Evolutionary conservation across 352 stramenopile genomes (phyloP).

Genomic region (Phytophthora colocasiae): DNA sequence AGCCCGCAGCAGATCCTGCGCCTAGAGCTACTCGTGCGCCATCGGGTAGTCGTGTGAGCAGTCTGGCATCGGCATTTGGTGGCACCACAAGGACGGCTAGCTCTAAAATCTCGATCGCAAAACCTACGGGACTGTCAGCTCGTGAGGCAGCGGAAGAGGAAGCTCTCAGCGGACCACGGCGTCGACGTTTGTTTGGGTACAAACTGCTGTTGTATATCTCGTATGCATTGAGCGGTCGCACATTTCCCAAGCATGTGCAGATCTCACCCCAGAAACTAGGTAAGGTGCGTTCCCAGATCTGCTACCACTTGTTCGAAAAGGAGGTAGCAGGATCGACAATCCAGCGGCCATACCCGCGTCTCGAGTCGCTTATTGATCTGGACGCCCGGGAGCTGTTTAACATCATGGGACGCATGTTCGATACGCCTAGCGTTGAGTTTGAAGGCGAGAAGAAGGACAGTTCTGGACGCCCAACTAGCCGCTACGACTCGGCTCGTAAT

Average conservation of each 20-base stretch:
- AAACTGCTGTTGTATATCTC: constrained; percentile 92
- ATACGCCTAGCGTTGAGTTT: constrained; percentile 86
- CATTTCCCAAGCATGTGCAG: constrained; percentile 88
- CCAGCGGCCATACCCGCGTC: constrained; percentile 74
- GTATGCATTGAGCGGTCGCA: constrained; percentile 90
- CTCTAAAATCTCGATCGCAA: constrained; percentile 44
- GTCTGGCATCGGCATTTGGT: constrained; percentile 72
- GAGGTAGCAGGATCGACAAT: constrained; percentile 39
- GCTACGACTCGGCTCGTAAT: constrained; percentile 82
- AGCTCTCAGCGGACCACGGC: constrained; percentile 58
- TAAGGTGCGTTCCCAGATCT: constrained; percentile 80
- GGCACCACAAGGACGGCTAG: constrained; percentile 46
- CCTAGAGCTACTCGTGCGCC: constrained; percentile 32
- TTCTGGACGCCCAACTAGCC: constrained; percentile 60
- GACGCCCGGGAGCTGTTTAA: constrained; percentile 86
- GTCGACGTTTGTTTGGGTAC: constrained; percentile 81
- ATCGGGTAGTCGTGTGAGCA: constrained; percentile 61
- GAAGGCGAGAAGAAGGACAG: constrained; percentile 84
- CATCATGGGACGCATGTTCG: constrained; percentile 82
- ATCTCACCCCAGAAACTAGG: constrained; percentile 72
- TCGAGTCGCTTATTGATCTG: constrained; percentile 79
- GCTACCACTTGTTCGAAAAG: constrained; percentile 89
- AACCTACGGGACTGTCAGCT: constrained; percentile 35
- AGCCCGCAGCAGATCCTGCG: constrained; percentile 13
- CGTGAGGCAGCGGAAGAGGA: constrained; percentile 50